Evolutionary conservation across 805 yeast species (phyloP).

Genomic region (Starmerella powellii): DNA sequence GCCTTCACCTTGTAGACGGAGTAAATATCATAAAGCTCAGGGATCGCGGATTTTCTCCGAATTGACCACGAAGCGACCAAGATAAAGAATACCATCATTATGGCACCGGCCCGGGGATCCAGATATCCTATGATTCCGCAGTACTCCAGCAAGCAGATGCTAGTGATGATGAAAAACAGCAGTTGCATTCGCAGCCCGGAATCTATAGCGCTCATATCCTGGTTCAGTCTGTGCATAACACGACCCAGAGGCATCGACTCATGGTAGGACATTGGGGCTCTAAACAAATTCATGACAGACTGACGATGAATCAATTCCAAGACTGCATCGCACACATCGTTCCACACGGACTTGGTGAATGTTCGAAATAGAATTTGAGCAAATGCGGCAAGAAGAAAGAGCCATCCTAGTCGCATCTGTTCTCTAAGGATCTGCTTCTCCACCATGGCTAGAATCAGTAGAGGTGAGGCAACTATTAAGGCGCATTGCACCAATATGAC

Average conservation of each 20-base stretch:
- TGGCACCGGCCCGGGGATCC: slow-evolving; percentile 58
- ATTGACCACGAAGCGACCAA: background rate
- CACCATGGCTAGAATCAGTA: background rate
- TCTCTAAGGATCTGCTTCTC: background rate
- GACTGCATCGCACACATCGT: background rate
- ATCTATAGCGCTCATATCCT: slow-evolving; percentile 75
- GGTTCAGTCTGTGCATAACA: slow-evolving; percentile 75
- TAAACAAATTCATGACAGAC: slow-evolving; percentile 58
- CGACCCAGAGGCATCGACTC: slow-evolving; percentile 92
- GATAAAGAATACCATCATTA: slow-evolving; percentile 40
- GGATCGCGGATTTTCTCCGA: slow-evolving; percentile 36
- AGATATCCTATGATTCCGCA: slow-evolving; percentile 31
- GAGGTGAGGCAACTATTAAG: background rate
- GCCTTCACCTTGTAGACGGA: slow-evolving; percentile 34
- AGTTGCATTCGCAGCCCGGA: slow-evolving; percentile 39
- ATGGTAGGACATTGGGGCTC: slow-evolving; percentile 86
- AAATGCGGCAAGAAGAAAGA: background rate
- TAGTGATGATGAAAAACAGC: slow-evolving; percentile 25
- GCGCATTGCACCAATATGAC: background rate
- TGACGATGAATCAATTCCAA: slow-evolving; percentile 37
- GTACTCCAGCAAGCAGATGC: slow-evolving; percentile 36
- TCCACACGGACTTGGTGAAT: background rate
- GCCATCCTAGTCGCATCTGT: background rate
- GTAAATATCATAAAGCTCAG: slow-evolving; percentile 70
- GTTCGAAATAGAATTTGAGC: background rate